These are phyloP conservation scores for Amesomyces nigricolor DNA, from an alignment of 2,329 filamentous ascomycete genomes.

Conservation along the genomic window DNA sequence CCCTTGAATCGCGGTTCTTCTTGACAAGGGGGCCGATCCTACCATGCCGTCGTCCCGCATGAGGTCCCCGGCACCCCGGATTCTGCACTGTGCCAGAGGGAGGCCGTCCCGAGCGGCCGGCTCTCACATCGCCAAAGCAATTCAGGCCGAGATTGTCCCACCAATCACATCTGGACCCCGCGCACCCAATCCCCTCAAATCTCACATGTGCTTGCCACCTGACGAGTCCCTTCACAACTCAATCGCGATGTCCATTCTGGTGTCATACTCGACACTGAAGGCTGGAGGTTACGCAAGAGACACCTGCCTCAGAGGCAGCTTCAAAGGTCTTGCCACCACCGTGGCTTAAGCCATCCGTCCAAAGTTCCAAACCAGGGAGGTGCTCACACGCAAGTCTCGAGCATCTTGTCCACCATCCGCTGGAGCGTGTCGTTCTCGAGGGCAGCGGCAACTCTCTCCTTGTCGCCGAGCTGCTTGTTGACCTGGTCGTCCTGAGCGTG, in stretches of 20 bases:
- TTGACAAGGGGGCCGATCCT: no score
- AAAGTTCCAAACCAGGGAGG: not conserved
- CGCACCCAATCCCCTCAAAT: no score
- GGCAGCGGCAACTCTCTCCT: constrained; percentile 91
- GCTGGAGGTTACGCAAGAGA: not conserved
- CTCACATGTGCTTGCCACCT: not conserved
- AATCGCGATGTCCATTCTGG: not conserved
- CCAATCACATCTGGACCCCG: constrained; percentile 8
- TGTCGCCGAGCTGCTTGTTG: constrained; percentile 94
- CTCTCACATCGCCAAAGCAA: not conserved
- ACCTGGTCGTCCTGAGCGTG: constrained; percentile 92
- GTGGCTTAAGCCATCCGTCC: no score
- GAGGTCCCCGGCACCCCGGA: no score
- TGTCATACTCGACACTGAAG: no score
- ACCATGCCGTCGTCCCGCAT: no score
- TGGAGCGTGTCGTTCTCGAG: constrained; percentile 89
- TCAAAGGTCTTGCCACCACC: no score
- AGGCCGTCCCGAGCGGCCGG: constrained; percentile 13
- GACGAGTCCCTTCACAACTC: not conserved
- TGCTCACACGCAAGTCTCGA: constrained; percentile 68
- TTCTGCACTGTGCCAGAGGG: no score
- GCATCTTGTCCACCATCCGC: constrained; percentile 87
- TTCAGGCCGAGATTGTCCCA: constrained; percentile 18
- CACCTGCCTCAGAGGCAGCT: no score
- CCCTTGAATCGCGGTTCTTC: no score